Evolutionary conservation across 2,329 filamentous ascomycete genomes (phyloP).

Genomic region (Exophiala mesophila): DNA sequence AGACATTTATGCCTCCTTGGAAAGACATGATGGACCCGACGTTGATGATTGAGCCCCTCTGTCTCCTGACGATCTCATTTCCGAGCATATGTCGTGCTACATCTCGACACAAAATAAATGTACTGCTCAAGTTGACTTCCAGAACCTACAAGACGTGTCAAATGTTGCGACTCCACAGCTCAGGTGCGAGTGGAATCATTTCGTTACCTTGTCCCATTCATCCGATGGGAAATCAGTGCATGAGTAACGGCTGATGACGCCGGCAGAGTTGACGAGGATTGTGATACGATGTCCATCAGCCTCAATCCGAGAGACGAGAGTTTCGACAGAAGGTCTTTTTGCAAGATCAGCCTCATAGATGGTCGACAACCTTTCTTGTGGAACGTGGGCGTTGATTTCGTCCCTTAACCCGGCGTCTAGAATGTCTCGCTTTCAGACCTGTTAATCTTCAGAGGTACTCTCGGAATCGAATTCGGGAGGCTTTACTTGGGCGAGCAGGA

Average conservation of each 20-base stretch:
- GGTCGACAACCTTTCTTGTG: constrained; percentile 14
- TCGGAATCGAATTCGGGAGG: no score
- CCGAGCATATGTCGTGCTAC: constrained; percentile 49
- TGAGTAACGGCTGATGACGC: not conserved
- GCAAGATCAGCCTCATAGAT: constrained; percentile 17
- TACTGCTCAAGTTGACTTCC: constrained; percentile 34
- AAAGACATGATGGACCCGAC: constrained; percentile 66
- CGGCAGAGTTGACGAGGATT: constrained; percentile 7
- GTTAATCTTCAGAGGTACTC: not conserved
- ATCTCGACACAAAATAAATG: constrained; percentile 33
- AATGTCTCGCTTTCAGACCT: not conserved
- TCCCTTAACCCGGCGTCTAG: not conserved
- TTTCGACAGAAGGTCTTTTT: constrained; percentile 2
- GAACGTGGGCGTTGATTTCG: not conserved
- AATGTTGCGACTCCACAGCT: no score
- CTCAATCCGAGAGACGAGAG: constrained; percentile 2
- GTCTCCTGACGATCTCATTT: constrained; percentile 42
- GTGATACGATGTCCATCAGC: not conserved
- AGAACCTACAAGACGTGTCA: no score
- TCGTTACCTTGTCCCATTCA: constrained; percentile 33
- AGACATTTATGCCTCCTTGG: constrained; percentile 77
- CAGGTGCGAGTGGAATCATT: no score
- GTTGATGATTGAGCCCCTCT: constrained; percentile 60
- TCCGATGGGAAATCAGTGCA: constrained; percentile 55
- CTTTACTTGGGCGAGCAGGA: constrained; percentile 39